These are phyloP conservation scores for Metschnikowia picachoensis DNA, from an alignment of 805 yeast genomes.

Conservation along the genomic window DNA sequence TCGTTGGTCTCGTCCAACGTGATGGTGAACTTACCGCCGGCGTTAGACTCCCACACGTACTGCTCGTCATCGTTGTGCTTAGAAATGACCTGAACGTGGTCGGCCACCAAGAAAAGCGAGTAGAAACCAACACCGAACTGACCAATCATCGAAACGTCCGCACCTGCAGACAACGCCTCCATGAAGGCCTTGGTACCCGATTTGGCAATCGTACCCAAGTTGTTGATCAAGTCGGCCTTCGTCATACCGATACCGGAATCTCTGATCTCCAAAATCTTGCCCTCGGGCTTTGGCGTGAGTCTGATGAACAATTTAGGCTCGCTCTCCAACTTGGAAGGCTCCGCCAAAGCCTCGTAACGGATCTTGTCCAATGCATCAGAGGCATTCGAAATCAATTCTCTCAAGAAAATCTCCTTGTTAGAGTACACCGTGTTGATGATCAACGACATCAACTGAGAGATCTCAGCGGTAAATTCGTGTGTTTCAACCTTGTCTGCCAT, in stretches of 20 bases:
- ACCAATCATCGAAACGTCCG: constrained; percentile 99
- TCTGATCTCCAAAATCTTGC: constrained; percentile 91
- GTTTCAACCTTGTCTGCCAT: constrained; percentile 69
- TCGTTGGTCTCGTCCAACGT: constrained; percentile 85
- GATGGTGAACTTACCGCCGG: constrained; percentile 99
- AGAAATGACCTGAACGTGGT: constrained; percentile 96
- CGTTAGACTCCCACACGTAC: constrained; percentile 99
- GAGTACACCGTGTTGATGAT: constrained; percentile 99
- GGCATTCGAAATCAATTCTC: constrained; percentile 98
- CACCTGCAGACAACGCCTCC: constrained; percentile 99
- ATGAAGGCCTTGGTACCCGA: constrained; percentile 99
- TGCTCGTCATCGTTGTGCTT: constrained; percentile 99
- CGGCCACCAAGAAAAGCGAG: constrained; percentile 98
- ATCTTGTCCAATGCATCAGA: constrained; percentile 99
- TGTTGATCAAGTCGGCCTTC: constrained; percentile 97
- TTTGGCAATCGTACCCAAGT: constrained; percentile 99
- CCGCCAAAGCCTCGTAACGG: constrained; percentile 93
- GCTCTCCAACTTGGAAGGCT: constrained; percentile 85
- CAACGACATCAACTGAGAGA: constrained; percentile 99
- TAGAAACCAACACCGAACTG: constrained; percentile 99
- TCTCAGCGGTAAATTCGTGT: constrained; percentile 99
- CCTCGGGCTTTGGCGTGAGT: constrained; percentile 94
- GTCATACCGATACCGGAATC: constrained; percentile 99
- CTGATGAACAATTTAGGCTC: constrained; percentile 97
- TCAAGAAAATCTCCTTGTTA: constrained; percentile 97